Evolutionary conservation across 306 rosid species (phyloP), one percentile per base, ranked within the genome.

Genomic region (Cicer pinnatifidum): DNA sequence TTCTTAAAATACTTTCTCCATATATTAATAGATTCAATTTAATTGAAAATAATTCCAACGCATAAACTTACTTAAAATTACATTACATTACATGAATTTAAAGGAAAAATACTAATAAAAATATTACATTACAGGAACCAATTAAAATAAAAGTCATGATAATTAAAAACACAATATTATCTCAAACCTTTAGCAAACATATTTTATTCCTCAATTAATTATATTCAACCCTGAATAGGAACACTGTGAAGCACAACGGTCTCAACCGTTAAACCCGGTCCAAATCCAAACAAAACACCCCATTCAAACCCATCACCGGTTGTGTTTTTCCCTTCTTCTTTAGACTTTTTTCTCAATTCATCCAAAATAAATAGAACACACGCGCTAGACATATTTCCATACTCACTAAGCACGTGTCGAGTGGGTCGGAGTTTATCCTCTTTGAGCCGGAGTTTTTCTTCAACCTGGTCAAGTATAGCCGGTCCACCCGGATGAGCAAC

Each of bases 401-500:
- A 88, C 52, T 88, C 90, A 7, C 87, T 78, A 10, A 88, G 65
- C 61, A 88, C 75, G 33, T 88, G 82, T 0, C 88, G 71, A 0
- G 87, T 84, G 1, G 87, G 72, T 33, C 61, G 64, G 13, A 84
- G 75, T 5, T 84, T 88, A 43, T 88, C 88, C 37, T 78, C 82
- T 6, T 83, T 77, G 1, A 88, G 78, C 2, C 75, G 53, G 2
- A 85, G 85, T 58, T 88, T 88, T 6, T 51, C 67, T 43, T 88
- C 88, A 0, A 88, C 92, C 60, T 88, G 92, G 56, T 88, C 89
- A 7, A 88, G 45, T 51, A 88, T 88, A 0, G 92, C 88, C 0
- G 90, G 92, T 2, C 92, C 92, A 12, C 92, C 92, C 0, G 92
- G 92, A n/a, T 85, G 92, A 0, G 90, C 90, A 0, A 88, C 41